These are phyloP conservation scores for Venturia oleaginea DNA, from an alignment of 2,329 filamentous ascomycete genomes.

Conservation along the genomic window DNA sequence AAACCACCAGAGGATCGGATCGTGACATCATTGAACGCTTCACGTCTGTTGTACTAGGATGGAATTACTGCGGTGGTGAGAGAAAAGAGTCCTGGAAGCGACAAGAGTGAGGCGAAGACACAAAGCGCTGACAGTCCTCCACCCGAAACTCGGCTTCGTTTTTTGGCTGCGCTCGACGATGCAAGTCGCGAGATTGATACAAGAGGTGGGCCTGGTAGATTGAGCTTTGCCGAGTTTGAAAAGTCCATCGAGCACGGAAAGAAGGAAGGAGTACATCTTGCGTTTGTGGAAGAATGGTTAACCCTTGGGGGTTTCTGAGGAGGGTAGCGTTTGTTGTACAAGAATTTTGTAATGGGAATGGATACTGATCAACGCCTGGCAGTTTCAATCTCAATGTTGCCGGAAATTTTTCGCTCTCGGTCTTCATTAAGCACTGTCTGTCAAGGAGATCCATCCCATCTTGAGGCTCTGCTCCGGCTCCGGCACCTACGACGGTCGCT, in stretches of 20 bases:
- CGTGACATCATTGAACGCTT: not conserved
- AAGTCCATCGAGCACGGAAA: conserved; percentile 60
- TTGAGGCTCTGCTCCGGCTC: not conserved
- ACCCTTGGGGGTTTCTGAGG: conserved; percentile 57
- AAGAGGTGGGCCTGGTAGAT: conserved; percentile 68
- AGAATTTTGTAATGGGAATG: not conserved
- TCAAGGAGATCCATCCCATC: not conserved
- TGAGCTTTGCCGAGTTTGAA: conserved; percentile 75
- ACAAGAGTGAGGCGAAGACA: not conserved
- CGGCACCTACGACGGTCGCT: not conserved
- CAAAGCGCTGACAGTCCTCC: not conserved
- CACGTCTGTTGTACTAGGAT: not conserved
- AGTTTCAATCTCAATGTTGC: not conserved
- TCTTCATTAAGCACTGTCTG: not conserved
- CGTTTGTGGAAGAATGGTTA: conserved; percentile 81
- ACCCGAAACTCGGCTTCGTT: conserved; percentile 15
- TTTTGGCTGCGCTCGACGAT: conserved; percentile 22
- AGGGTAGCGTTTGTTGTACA: not conserved
- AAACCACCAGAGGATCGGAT: not conserved
- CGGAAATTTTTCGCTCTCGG: not conserved
- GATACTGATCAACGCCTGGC: not conserved
- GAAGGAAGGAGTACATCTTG: conserved; percentile 42
- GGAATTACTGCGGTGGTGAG: not conserved
- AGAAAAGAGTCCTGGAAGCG: not conserved
- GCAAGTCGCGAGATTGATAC: conserved; percentile 56